phyloP scores from a whole-genome alignment of 257 asterid genomes.

The Solanum lycopersicoides region DNA sequence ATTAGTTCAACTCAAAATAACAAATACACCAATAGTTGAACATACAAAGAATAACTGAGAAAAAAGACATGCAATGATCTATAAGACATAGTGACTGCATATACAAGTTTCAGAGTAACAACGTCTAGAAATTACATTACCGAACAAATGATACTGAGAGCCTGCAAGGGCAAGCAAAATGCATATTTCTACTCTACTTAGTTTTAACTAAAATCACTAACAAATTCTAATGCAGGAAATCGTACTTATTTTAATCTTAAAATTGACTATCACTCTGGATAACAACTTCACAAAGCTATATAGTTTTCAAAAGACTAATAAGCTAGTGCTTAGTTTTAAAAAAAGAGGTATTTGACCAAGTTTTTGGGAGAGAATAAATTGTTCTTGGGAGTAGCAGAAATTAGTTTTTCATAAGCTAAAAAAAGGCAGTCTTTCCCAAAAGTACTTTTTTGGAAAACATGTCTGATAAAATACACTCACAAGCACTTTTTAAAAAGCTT shows the following conservation, averaged over 20 bases:
- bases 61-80: neutral
- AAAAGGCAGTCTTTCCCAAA: neutral
- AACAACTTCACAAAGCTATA: neutral
- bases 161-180: neutral
- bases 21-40: neutral
- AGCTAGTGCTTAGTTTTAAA: neutral
- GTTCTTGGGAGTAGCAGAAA: neutral
- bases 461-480: neutral
- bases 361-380: neutral
- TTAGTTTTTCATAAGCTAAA: neutral
- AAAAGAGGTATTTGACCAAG: neutral
- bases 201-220: neutral
- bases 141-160: neutral
- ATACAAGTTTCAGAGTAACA: neutral
- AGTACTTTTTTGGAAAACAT: neutral
- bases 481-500: neutral
- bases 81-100: neutral
- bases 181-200: neutral
- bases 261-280: neutral
- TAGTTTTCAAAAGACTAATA: neutral
- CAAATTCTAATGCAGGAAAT: neutral
- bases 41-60: neutral
- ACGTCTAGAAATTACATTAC: neutral
- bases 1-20: constrained; percentile 13
- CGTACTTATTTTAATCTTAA: neutral